These are phyloP conservation scores for Aspergillus sp. DNA, from an alignment of 2,329 filamentous ascomycete genomes.

Conservation along the genomic window DNA sequence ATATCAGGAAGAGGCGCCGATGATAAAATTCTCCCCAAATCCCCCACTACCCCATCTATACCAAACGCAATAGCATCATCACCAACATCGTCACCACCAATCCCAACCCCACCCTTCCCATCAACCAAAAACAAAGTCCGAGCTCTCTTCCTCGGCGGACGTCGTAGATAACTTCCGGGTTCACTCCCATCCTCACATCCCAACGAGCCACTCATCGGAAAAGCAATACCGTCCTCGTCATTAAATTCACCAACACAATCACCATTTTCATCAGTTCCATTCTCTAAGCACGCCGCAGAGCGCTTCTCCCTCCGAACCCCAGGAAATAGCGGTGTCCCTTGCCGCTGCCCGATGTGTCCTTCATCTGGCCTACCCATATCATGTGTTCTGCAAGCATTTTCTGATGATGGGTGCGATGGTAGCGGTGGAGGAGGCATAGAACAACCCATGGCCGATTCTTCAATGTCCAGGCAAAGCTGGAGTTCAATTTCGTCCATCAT, in stretches of 20 bases:
- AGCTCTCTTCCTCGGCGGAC: constrained; percentile 7
- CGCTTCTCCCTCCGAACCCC: background rate
- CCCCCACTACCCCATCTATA: background rate
- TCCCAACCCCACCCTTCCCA: background rate
- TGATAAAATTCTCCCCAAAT: background rate
- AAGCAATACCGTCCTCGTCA: background rate
- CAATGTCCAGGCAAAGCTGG: constrained; percentile 18
- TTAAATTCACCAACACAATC: background rate
- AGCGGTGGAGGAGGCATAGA: background rate
- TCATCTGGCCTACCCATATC: background rate
- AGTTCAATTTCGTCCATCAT: constrained; percentile 24
- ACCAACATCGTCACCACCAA: background rate
- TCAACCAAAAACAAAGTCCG: background rate
- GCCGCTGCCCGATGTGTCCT: background rate
- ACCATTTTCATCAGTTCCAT: background rate
- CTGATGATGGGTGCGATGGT: background rate
- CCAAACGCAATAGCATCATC: background rate
- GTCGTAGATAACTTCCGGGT: background rate
- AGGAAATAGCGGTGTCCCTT: background rate
- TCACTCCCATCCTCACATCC: background rate
- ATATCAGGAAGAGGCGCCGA: background rate
- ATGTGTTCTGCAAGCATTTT: background rate
- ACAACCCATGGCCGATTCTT: constrained; percentile 15
- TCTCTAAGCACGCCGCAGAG: background rate
- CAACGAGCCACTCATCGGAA: background rate